phyloP scores from a whole-genome alignment of 2,329 filamentous ascomycete genomes.

The Xenoacremonium recifei region DNA sequence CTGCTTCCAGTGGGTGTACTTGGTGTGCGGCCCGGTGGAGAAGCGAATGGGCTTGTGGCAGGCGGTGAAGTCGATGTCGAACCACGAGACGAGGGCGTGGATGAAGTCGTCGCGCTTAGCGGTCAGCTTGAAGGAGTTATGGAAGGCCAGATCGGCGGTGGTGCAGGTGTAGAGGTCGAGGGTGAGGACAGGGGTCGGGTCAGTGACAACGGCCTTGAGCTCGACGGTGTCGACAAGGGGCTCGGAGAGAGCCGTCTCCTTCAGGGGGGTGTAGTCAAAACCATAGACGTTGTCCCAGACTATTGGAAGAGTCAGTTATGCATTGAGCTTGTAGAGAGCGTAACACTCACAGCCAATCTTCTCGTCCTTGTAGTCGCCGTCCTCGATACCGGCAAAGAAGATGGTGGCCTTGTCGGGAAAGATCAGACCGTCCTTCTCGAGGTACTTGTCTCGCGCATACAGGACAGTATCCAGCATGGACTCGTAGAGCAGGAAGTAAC shows the following conservation, averaged over 20 bases:
- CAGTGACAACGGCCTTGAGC: conserved; percentile 93
- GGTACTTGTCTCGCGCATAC: conserved; percentile 91
- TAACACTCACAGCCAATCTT: conserved; percentile 89
- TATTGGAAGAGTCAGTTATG: conserved; percentile 34
- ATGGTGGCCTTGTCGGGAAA: conserved; percentile 99
- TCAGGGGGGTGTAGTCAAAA: conserved; percentile 93
- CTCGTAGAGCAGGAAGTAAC: conserved; percentile 98
- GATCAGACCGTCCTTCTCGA: conserved; percentile 83
- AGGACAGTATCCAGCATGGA: conserved; percentile 98
- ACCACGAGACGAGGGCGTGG: conserved; percentile 96
- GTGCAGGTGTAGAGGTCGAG: conserved; percentile 93
- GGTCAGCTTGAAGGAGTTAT: conserved; percentile 70
- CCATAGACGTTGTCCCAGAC: conserved; percentile 99
- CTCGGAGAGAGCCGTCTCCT: conserved; percentile 89
- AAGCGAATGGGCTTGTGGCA: conserved; percentile 98
- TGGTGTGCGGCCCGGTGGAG: conserved; percentile 95
- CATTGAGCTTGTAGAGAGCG: no score
- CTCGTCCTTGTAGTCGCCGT: conserved; percentile 99
- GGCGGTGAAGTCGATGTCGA: conserved; percentile 97
- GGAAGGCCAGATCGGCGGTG: conserved; percentile 79
- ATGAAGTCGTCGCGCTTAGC: conserved; percentile 89
- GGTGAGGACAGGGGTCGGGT: conserved; percentile 79
- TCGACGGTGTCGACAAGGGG: conserved; percentile 97
- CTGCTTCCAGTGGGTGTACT: conserved; percentile 99
- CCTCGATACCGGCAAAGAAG: conserved; percentile 94